Evolutionary conservation across 208 protist genomes (phyloP).

Genomic region (Vickermania ingenoplastis): DNA sequence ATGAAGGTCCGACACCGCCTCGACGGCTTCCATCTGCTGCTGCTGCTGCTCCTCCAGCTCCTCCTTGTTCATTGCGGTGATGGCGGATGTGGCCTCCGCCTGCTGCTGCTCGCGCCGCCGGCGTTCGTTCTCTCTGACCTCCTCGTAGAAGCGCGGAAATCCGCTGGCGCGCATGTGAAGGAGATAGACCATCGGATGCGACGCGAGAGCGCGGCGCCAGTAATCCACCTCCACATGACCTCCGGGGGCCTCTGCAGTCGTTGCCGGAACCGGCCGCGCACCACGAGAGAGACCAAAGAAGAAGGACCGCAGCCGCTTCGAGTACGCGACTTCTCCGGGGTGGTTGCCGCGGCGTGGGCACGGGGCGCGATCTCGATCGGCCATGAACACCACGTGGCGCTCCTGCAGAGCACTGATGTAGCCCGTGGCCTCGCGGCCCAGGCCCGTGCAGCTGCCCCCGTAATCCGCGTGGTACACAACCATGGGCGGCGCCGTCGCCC

Average conservation of each 20-base stretch:
- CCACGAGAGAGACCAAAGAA: neutral
- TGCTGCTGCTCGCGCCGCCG: neutral
- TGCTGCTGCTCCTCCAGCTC: neutral
- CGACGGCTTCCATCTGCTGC: neutral
- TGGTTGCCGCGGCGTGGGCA: neutral
- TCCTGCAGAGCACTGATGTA: conserved; percentile 31
- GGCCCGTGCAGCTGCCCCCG: conserved; percentile 13
- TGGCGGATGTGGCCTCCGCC: neutral
- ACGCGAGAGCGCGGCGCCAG: neutral
- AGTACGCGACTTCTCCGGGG: neutral
- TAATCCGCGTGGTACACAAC: conserved; percentile 21
- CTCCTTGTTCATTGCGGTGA: neutral
- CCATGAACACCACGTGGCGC: conserved; percentile 16
- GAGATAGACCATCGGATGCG: neutral
- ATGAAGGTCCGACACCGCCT: neutral
- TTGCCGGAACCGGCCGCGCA: neutral
- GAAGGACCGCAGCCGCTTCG: neutral
- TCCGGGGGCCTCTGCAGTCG: neutral
- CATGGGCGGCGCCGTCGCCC: conserved; percentile 9
- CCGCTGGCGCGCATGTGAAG: conserved; percentile 1
- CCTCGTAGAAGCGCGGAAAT: neutral
- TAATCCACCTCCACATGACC: neutral
- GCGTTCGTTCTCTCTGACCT: neutral
- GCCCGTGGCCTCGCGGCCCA: conserved; percentile 17
- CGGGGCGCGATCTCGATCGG: neutral